Evolutionary conservation across 2,329 filamentous ascomycete genomes (phyloP).

Genomic region (Pseudogymnoascus sp.): DNA sequence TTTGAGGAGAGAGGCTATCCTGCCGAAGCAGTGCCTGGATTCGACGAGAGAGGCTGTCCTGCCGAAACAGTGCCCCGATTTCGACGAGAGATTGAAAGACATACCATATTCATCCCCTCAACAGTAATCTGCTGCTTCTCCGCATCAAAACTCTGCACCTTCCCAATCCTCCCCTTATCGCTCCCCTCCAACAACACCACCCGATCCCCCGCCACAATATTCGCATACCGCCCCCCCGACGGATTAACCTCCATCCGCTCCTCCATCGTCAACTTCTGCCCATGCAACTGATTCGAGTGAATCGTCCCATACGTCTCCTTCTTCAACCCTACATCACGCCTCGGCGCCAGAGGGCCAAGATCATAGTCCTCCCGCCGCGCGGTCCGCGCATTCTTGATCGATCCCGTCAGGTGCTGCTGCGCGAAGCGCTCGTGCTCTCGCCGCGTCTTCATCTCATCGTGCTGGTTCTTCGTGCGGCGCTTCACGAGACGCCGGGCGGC

Average conservation of each 20-base stretch:
- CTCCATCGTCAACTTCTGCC: constrained; percentile 17
- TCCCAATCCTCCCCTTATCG: constrained; percentile 77
- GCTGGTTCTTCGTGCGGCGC: constrained; percentile 27
- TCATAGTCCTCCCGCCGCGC: constrained; percentile 69
- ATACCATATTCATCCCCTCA: constrained; percentile 57
- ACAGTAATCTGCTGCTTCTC: constrained; percentile 53
- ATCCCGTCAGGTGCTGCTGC: constrained; percentile 24
- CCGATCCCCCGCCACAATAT: constrained; percentile 63
- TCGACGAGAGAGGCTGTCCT: not conserved
- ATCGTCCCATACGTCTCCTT: constrained; percentile 55
- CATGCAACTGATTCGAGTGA: constrained; percentile 28
- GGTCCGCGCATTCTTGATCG: constrained; percentile 42
- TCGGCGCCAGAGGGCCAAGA: constrained; percentile 69
- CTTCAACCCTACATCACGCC: constrained; percentile 57
- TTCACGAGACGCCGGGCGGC: constrained; percentile 40
- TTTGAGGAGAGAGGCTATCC: not conserved
- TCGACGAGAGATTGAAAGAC: constrained; percentile 19
- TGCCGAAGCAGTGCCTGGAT: not conserved
- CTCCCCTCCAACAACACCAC: constrained; percentile 73
- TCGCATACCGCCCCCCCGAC: constrained; percentile 43
- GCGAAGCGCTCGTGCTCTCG: constrained; percentile 17
- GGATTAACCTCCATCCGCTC: constrained; percentile 22
- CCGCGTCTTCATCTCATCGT: constrained; percentile 20
- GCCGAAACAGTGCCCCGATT: not conserved
- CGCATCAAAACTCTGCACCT: constrained; percentile 50